Evolutionary conservation across 495 filamentous ascomycete genomes (phyloP).

Genomic region (Alectoria sarmentosa): DNA sequence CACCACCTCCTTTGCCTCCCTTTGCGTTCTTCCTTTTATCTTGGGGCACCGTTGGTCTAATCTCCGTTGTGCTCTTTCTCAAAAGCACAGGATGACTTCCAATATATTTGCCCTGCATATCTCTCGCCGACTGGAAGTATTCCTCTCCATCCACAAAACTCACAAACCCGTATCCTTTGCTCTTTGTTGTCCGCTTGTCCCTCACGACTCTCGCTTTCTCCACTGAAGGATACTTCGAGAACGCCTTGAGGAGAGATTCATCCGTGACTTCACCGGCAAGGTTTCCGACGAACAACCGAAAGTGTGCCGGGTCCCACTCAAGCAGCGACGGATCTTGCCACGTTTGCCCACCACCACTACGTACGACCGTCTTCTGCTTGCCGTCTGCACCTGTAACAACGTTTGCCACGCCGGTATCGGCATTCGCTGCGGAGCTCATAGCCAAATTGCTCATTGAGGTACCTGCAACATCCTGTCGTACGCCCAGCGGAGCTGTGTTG

Average conservation of each 20-base stretch:
- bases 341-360: conserved; percentile 79
- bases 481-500: conserved; percentile 41
- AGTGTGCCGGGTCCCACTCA: conserved; percentile 95
- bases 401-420: conserved; percentile 39
- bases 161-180: conserved; percentile 92
- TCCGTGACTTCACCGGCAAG: conserved; percentile 98
- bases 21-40: conserved; percentile 41
- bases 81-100: conserved; percentile 88
- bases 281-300: conserved; percentile 92
- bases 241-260: conserved; percentile 89
- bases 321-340: conserved; percentile 83
- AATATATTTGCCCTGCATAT: conserved; percentile 99
- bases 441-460: conserved; percentile 28
- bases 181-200: conserved; percentile 93
- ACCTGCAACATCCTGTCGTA: conserved; percentile 27
- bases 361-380: conserved; percentile 66
- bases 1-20: conserved; percentile 31
- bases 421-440: conserved; percentile 33
- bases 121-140: conserved; percentile 88
- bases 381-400: conserved; percentile 39
- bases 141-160: conserved; percentile 93
- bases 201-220: conserved; percentile 91
- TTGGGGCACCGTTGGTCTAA: conserved; percentile 56
- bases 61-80: conserved; percentile 82
- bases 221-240: conserved; percentile 77